Evolutionary conservation across 2,329 filamentous ascomycete species (phyloP), one percentile per base, ranked within the genome.

Genomic region (Fusarium dimerum): DNA sequence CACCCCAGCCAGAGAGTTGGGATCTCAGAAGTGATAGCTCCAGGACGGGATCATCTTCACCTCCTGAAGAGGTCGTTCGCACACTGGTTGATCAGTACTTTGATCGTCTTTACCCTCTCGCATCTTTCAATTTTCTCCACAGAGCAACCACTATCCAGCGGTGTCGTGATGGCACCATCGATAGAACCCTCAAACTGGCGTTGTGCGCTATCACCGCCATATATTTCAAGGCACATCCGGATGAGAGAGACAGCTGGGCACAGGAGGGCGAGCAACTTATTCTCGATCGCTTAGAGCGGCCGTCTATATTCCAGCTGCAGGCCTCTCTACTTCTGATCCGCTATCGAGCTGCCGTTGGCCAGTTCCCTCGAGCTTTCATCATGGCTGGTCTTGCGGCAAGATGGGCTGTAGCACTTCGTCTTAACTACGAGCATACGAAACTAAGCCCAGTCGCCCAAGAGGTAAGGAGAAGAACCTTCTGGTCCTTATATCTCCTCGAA

Each of bases 281-380:
- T 7, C 56, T 66, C 1, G 63, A 66, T 12, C 56, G 54, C 11
- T 56, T 66, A 3, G 63, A 66, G 36, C 52, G 55, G 2, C 63
- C 63, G 1, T 66, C 63, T 12, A 66, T 66, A 18, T 66, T 66
- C n/a, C 64, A 66, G 17, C 46, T 66, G 5, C 63, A 66, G 40
- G 61, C 63, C 7, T 66, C 63, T 1, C 47, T 66, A 0, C 52
- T 66, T 2, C 50, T 66, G 2, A 66, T 66, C 8, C 58, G 63
- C n/a, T 66, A 66, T 10, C 45, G 63, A 13, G 63, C 63, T 1
- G 63, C 54, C 1, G 60, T 66, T 2, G 63, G 63, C 15, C 60
- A 66, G 15, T 66, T 66, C 10, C 58, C 63, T 0, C 56, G 63
- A 8, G 63, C 63, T 1, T 66, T 66, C 40, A 66, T 66, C 18